phyloP scores from a whole-genome alignment of 225 moss, liverwort and hornwort species.

The Pseudoscleropodium purum region DNA sequence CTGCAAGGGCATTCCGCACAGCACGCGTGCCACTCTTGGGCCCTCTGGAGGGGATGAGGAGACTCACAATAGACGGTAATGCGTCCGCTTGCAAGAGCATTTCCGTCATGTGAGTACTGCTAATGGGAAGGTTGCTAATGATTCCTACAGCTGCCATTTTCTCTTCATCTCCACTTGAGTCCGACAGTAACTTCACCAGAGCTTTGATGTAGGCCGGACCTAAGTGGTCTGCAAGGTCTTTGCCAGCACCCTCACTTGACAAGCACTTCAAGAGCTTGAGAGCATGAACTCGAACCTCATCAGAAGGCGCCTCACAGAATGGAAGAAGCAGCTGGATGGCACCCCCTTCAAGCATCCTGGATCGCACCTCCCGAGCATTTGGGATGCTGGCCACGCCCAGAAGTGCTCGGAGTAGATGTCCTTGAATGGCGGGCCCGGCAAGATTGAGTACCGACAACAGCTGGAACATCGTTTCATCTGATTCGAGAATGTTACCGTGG shows the following conservation, averaged over 20 bases:
- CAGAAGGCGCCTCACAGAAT: constrained; percentile 57
- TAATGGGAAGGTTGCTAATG: constrained; percentile 63
- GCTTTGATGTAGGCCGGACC: constrained; percentile 54
- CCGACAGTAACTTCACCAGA: constrained; percentile 48
- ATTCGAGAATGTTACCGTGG: constrained; percentile 64
- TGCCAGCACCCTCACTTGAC: constrained; percentile 74
- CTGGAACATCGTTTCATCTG: constrained; percentile 79
- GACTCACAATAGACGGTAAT: constrained; percentile 57
- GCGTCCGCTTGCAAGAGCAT: constrained; percentile 72
- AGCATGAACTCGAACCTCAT: constrained; percentile 69
- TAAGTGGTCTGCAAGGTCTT: constrained; percentile 73
- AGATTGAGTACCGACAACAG: constrained; percentile 78
- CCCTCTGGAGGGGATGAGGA: constrained; percentile 27
- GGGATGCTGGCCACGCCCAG: constrained; percentile 71
- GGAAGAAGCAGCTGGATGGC: constrained; percentile 85
- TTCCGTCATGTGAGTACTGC: constrained; percentile 43
- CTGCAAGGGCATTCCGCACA: constrained; percentile 53
- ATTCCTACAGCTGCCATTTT: constrained; percentile 75
- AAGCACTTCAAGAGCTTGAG: constrained; percentile 72
- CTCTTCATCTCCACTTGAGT: constrained; percentile 59
- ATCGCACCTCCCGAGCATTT: constrained; percentile 52
- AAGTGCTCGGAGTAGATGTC: constrained; percentile 78
- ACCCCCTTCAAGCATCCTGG: constrained; percentile 63
- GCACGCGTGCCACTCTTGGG: constrained; percentile 43
- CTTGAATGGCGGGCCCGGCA: constrained; percentile 70